Conservation (phyloP, 768 basidiomycete species). For the Lactarius sp. region DNA sequence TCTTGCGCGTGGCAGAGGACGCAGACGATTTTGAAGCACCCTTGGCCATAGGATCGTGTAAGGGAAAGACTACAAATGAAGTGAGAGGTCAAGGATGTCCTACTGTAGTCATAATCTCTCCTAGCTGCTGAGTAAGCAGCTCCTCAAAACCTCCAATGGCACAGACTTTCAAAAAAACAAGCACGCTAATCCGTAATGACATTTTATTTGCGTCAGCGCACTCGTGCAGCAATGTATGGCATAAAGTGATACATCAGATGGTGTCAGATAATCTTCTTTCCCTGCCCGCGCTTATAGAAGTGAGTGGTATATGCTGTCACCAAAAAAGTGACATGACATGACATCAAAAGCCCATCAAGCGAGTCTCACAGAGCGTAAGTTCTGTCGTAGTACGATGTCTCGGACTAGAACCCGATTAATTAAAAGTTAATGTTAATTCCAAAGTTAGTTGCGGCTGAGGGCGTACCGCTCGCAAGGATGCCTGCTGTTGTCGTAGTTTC, state of each 20-base stretch:
- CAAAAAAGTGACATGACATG: neutral
- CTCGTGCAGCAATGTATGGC: slow-evolving; percentile 9
- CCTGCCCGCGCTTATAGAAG: neutral
- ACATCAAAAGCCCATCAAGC: slow-evolving; percentile 5
- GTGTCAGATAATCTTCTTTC: neutral
- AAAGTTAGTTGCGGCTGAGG: neutral
- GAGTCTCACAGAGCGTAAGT: slow-evolving; percentile 23
- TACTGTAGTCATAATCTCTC: neutral
- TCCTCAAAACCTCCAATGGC: neutral
- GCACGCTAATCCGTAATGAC: neutral
- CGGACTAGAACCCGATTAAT: slow-evolving; percentile 22
- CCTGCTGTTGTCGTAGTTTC: slow-evolving; percentile 69
- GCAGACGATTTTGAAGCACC: slow-evolving; percentile 65
- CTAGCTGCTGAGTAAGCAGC: slow-evolving; percentile 16
- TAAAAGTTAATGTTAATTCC: neutral
- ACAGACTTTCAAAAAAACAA: neutral
- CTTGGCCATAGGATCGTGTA: slow-evolving; percentile 39
- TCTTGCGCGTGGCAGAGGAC: slow-evolving; percentile 83
- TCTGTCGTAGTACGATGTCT: slow-evolving; percentile 25
- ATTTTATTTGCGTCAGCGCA: neutral
- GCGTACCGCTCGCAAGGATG: slow-evolving; percentile 70
- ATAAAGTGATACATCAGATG: slow-evolving; percentile 4
- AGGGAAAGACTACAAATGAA: neutral
- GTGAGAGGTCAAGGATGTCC: neutral
- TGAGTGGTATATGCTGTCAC: slow-evolving; percentile 3